A percentile compares a stretch with the other conserved stretches of the same genome.
phyloP scores from a whole-genome alignment of 306 rosid genomes.

The Medicago arabica region DNA sequence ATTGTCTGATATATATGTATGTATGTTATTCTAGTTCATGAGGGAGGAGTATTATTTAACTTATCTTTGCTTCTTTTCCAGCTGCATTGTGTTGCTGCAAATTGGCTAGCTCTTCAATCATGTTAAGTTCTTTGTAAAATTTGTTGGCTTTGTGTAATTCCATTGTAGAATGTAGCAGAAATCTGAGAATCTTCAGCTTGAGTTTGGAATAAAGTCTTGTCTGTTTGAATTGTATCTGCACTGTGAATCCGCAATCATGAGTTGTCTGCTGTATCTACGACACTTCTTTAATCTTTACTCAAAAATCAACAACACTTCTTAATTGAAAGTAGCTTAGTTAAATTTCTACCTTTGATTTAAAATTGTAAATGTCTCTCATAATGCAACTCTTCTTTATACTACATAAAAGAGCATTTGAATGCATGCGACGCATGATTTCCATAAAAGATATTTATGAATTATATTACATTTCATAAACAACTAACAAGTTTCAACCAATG shows the following conservation, averaged over 20 bases:
- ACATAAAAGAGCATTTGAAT: conserved; percentile 19
- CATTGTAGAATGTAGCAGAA: conserved; percentile 40
- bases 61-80: conserved; percentile 29
- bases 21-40: conserved; percentile 21
- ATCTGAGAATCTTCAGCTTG: conserved; percentile 38
- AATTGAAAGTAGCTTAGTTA: background rate
- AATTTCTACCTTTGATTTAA: background rate
- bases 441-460: conserved; percentile 23
- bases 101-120: conserved; percentile 41
- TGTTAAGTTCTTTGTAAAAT: conserved; percentile 57
- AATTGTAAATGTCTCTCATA: background rate
- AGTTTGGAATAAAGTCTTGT: conserved; percentile 43
- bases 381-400: background rate
- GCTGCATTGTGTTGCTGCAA: conserved; percentile 61
- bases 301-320: conserved; percentile 1
- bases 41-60: background rate
- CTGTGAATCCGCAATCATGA: conserved; percentile 21
- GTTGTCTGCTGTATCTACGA: background rate
- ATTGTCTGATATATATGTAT: background rate
- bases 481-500: too few relatives aligned
- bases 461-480: conserved; percentile 13
- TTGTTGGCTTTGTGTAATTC: conserved; percentile 42
- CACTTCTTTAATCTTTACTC: conserved; percentile 8
- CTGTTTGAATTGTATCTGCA: conserved; percentile 40
- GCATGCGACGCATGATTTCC: conserved; percentile 9